phyloP scores from a whole-genome alignment of 208 protist genomes.

The Trypanosoma platydactyli region DNA sequence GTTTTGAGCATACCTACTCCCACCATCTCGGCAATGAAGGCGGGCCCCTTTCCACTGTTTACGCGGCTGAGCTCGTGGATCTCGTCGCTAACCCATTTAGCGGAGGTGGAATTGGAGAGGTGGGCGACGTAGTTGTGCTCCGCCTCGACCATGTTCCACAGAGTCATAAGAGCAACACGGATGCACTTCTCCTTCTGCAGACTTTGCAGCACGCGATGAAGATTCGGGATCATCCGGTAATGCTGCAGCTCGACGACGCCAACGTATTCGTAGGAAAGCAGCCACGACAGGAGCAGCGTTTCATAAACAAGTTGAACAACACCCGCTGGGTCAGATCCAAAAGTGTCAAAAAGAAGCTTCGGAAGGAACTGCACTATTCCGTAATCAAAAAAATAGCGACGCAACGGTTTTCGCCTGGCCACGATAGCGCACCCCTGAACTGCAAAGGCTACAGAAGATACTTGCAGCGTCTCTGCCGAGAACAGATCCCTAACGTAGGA shows the following conservation, averaged over 20 bases:
- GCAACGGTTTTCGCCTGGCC: slow-evolving; percentile 68
- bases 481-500: slow-evolving; percentile 45
- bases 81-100: slow-evolving; percentile 19
- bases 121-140: slow-evolving; percentile 63
- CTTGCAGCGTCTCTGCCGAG: slow-evolving; percentile 57
- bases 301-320: slow-evolving; percentile 88
- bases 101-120: slow-evolving; percentile 45
- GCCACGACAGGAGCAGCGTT: slow-evolving; percentile 72
- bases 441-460: slow-evolving; percentile 61
- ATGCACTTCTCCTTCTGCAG: slow-evolving; percentile 93
- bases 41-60: slow-evolving; percentile 45
- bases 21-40: slow-evolving; percentile 89
- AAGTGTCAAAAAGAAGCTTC: slow-evolving; percentile 79
- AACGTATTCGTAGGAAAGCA: slow-evolving; percentile 85
- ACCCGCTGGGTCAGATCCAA: slow-evolving; percentile 71
- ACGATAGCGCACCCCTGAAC: slow-evolving; percentile 82
- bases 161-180: slow-evolving; percentile 82
- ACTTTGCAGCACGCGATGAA: slow-evolving; percentile 86
- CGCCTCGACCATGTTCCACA: slow-evolving; percentile 84
- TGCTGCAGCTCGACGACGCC: slow-evolving; percentile 71
- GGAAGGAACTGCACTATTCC: slow-evolving; percentile 66
- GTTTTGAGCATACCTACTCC: slow-evolving; percentile 91
- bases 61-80: slow-evolving; percentile 12
- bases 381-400: slow-evolving; percentile 71
- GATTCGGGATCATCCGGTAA: slow-evolving; percentile 80